phyloP scores from a whole-genome alignment of 2,329 filamentous ascomycete genomes.

The Fusarium pininemorale region DNA sequence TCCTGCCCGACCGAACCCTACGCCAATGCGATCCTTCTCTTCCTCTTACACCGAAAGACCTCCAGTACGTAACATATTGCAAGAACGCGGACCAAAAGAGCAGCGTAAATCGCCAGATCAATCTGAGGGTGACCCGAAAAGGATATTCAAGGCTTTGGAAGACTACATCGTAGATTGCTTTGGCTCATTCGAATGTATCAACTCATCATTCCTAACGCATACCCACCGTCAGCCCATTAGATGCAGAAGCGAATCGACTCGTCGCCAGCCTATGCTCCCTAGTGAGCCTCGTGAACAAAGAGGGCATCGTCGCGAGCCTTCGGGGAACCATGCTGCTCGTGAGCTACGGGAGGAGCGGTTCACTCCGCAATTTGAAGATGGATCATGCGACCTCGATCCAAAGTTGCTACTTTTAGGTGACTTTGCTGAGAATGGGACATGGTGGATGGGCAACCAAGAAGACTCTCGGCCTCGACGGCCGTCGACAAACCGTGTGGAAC shows the following conservation, averaged over 20 bases:
- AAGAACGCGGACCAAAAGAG: conserved; percentile 22
- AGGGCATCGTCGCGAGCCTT: conserved; percentile 46
- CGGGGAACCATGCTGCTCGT: conserved; percentile 46
- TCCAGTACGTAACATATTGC: conserved; percentile 28
- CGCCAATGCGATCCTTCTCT: conserved; percentile 53
- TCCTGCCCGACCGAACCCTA: conserved; percentile 37
- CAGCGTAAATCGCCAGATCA: conserved; percentile 27
- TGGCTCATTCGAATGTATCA: conserved; percentile 75
- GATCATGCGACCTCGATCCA: conserved; percentile 68
- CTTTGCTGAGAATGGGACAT: conserved; percentile 81
- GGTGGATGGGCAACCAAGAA: conserved; percentile 76
- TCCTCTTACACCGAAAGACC: conserved; percentile 56
- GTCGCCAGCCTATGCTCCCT: conserved; percentile 40
- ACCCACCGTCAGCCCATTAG: conserved; percentile 47
- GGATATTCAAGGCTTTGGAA: conserved; percentile 79
- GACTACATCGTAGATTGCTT: conserved; percentile 79
- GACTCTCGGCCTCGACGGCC: conserved; percentile 37
- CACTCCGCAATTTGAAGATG: conserved; percentile 27
- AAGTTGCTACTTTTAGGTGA: conserved; percentile 79
- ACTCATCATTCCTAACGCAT: conserved; percentile 74
- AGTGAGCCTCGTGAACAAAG: conserved; percentile 47
- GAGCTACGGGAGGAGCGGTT: conserved; percentile 33
- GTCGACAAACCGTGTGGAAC: conserved; percentile 29
- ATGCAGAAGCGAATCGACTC: conserved; percentile 38
- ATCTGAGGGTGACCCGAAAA: conserved; percentile 55